These are phyloP conservation scores for Suillus tomentosus DNA, from an alignment of 768 basidiomycete species.

Conservation along the genomic window DNA sequence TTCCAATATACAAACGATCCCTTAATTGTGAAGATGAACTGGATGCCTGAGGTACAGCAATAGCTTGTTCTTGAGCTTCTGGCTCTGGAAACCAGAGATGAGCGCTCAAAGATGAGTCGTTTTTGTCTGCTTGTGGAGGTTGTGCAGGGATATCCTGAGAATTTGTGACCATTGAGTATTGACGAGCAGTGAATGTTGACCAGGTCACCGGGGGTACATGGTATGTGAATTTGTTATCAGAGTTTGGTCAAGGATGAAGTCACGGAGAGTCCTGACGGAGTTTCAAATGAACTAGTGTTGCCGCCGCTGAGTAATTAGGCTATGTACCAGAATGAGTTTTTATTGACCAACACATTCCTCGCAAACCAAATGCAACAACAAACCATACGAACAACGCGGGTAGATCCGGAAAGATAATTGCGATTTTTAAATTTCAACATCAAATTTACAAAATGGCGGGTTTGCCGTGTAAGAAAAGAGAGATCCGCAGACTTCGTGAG, in stretches of 20 bases:
- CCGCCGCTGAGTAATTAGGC: too few relatives aligned
- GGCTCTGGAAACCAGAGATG: constrained; percentile 37
- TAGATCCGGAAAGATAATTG: too few relatives aligned
- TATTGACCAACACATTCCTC: too few relatives aligned
- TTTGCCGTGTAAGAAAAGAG: too few relatives aligned
- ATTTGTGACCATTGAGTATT: constrained; percentile 6
- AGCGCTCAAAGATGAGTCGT: constrained; percentile 6
- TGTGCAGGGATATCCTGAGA: background rate
- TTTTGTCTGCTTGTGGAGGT: constrained; percentile 2
- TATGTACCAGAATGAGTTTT: too few relatives aligned
- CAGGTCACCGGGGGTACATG: background rate
- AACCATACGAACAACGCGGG: too few relatives aligned
- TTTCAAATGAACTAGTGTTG: too few relatives aligned
- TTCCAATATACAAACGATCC: constrained; percentile 89
- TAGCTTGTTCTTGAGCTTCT: constrained; percentile 16
- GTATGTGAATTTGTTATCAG: background rate
- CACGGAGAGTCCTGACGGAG: too few relatives aligned
- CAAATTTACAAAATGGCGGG: too few relatives aligned
- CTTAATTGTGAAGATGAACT: constrained; percentile 43
- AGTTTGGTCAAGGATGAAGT: background rate
- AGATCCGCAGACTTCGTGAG: too few relatives aligned
- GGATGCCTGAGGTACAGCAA: constrained; percentile 14
- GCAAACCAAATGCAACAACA: too few relatives aligned
- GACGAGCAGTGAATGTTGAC: background rate
- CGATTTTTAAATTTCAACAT: too few relatives aligned